Base-by-base conservation (phyloP, 768 basidiomycete species). In the Collybiopsis luxurians region DNA sequence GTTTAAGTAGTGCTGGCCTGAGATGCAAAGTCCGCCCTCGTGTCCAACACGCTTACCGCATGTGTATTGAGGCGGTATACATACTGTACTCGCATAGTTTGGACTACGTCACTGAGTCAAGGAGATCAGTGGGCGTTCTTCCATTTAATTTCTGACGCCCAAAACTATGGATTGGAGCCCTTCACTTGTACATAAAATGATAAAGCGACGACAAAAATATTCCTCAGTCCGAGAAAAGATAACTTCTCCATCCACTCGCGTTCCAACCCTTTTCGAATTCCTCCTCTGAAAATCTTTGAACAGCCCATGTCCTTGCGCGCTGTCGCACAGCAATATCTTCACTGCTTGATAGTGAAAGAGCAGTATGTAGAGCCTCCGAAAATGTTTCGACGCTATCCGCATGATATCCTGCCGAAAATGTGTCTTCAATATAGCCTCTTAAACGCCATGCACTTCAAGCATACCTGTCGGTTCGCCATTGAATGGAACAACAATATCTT, bases 401-500 rank as follows among this genome's bases (percentile, higher is more conserved):
- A 66, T 96, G 94, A 69, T 83, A 95, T 23, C 95, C 95, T 81
- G 71, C 12, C 24, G 46, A 44, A 48, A 26, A 30, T 15, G 7
- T 13, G 26, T 27, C 34, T 27, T 57, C 48, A 36, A 40, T 39
- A 17, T 39, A 40, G 21, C 28, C 6, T 17, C 27, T n/a, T 51
- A 28, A 54, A 47, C 21, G 31, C 23, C 40, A 17, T 17, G 60
- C 43, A 30, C 43, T 30, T 6, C 42, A 34, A 53, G 45, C 67
- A 48, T 55, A 85, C 89, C 88, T 57, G 93, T 95, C 7, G 75
- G 79, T 65, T 86, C 71, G 34, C 85, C 85, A 5, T 87, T 70
- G 67, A 81, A 83, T 0, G 93, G 92, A 1, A 93, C 85, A 45
- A 98, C 85, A 56, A 99, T 98, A 68, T 98, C 97, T 55, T 85